Base-by-base conservation (phyloP, 345 rosid species). In the Trapa incisa region DNA sequence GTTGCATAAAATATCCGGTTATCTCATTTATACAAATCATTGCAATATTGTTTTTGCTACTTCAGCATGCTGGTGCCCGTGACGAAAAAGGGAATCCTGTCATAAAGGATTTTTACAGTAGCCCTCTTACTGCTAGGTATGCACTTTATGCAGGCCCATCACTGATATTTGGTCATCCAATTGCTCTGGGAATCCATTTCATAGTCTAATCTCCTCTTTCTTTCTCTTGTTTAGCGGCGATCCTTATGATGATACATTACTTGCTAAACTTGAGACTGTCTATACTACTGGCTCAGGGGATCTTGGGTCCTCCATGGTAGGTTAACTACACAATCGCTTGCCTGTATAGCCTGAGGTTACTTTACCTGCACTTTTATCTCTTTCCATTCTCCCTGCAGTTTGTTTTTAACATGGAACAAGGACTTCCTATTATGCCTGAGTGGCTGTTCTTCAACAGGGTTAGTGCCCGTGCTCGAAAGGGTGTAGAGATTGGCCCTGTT, bases 111-210 rank as follows among this genome's bases (percentile, higher is more conserved):
- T 80, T 76, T 72, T 91, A 78, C 68, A 77, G 85, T 75, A 89
- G 96, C 73, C 96, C 99, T 68, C 87, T 94, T 62, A 87, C 99
- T 16, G 99, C 96, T 61, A 94, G 97, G 96, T 91, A 75, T 65
- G 58, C 56, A 65, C 4, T 71, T 48, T 42, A 1, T 47, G 67
- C 57, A 61, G 68, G 68, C 62, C 65, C 6, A 70, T 70, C 15
- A 58, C 36, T 65, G 13, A 58, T 45, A 48, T 66, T 63, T 52
- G 38, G 65, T 41, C 54, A 39, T 57, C 68, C 37, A 37, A 60
- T 58, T 58, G 38, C 35, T 9, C 4, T 58, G 11, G 35, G 4
- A n/a, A n/a, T 6, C 33, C 60, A 45, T 61, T 22, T 64, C 8
- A 61, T 61, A 47, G 73, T 69, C 64, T 64, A 65, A 68, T 70